Evolutionary conservation across 345 rosid species (phyloP).

Genomic region (Eucalyptus curtisii): DNA sequence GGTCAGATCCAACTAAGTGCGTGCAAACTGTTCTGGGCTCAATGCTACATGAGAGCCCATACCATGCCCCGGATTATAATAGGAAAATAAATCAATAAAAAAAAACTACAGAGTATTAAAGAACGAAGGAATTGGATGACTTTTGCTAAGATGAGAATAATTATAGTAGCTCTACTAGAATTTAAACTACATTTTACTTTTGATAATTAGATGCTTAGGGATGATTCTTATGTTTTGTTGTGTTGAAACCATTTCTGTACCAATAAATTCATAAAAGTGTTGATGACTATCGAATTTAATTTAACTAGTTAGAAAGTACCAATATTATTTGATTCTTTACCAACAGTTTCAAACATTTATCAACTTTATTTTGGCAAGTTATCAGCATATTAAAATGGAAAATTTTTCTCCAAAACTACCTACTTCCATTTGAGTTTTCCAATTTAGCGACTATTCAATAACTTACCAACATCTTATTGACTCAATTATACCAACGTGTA

Average conservation of each 20-base stretch:
- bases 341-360: background rate
- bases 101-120: too few relatives aligned
- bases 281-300: too few relatives aligned
- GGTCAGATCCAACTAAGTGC: accelerated
- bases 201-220: background rate
- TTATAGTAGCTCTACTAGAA: background rate
- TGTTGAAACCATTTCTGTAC: too few relatives aligned
- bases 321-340: background rate
- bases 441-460: background rate
- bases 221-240: background rate
- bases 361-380: background rate
- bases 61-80: too few relatives aligned
- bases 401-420: background rate
- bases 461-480: background rate
- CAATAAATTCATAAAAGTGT: too few relatives aligned
- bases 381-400: background rate
- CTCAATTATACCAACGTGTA: background rate
- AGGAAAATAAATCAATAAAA: too few relatives aligned
- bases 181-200: background rate
- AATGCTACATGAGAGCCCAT: too few relatives aligned
- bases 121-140: background rate
- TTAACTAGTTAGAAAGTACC: too few relatives aligned
- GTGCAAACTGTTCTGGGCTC: accelerated
- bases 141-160: background rate
- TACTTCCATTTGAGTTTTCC: too few relatives aligned